Evolutionary conservation across 441 rosid genomes (phyloP).

Genomic region (Syzygium syzygioides): DNA sequence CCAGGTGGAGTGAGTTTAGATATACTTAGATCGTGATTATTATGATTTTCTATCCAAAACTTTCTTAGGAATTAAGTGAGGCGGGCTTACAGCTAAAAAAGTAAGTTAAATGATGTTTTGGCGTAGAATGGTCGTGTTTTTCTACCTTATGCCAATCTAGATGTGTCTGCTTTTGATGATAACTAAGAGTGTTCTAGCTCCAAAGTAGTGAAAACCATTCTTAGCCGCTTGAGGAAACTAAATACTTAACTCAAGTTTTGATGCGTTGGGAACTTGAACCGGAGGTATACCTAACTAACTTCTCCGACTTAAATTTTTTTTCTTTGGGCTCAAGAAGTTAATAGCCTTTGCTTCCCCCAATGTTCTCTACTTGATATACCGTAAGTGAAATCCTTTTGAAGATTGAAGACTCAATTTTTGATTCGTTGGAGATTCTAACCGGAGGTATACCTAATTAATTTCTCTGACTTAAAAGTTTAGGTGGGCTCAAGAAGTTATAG

Average conservation of each 20-base stretch:
- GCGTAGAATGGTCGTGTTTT: neutral
- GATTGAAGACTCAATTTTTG: neutral
- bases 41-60: neutral
- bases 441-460: neutral
- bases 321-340: neutral
- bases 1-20: neutral
- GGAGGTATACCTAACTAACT: neutral
- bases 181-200: neutral
- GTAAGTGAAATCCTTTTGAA: neutral
- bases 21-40: neutral
- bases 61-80: neutral
- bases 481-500: neutral
- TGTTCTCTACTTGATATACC: neutral
- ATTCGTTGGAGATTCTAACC: neutral
- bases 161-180: neutral
- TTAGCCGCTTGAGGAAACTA: neutral
- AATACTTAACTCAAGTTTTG: neutral
- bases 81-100: neutral
- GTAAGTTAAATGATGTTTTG: neutral
- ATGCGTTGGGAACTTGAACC: neutral
- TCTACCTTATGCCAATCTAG: neutral
- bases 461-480: neutral
- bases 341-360: neutral
- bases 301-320: neutral
- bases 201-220: neutral